phyloP scores from a whole-genome alignment of 2,329 filamentous ascomycete species.

The Paradendryphiella salina region DNA sequence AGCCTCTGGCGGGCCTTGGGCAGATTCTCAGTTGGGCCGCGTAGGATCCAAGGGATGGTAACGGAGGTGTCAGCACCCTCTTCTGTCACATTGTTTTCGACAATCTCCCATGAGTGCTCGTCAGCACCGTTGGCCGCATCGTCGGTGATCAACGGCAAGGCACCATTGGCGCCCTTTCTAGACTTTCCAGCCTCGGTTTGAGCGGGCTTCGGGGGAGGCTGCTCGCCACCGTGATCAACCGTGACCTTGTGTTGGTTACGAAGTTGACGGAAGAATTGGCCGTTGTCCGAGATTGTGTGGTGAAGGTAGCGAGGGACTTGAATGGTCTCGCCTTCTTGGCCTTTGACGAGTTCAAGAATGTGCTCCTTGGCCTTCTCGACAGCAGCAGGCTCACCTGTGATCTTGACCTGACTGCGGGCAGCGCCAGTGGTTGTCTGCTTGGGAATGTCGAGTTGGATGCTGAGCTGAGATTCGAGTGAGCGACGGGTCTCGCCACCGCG shows the following conservation, averaged over 20 bases:
- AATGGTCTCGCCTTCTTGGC: constrained; percentile 86
- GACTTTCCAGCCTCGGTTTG: constrained; percentile 51
- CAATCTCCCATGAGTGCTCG: constrained; percentile 82
- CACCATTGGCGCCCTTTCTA: constrained; percentile 60
- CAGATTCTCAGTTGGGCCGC: constrained; percentile 75
- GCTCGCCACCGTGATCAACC: constrained; percentile 84
- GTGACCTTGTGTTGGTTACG: constrained; percentile 84
- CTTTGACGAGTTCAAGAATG: constrained; percentile 76
- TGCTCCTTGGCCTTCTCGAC: constrained; percentile 87
- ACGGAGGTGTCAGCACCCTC: constrained; percentile 56
- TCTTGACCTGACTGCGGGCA: constrained; percentile 80
- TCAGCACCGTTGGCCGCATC: constrained; percentile 60
- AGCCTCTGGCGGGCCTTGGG: constrained; percentile 79
- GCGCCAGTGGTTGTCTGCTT: constrained; percentile 71
- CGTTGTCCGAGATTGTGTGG: constrained; percentile 83
- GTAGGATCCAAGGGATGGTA: constrained; percentile 87
- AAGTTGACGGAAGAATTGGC: constrained; percentile 89
- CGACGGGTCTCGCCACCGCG: constrained; percentile 87
- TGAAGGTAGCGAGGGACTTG: constrained; percentile 80
- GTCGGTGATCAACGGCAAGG: constrained; percentile 91
- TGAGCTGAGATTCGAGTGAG: constrained; percentile 82
- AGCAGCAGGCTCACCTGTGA: constrained; percentile 75
- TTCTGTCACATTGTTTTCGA: constrained; percentile 62
- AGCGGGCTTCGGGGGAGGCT: constrained; percentile 71
- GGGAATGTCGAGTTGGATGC: constrained; percentile 85